phyloP scores from a whole-genome alignment of 768 basidiomycete genomes.

The Polyporus arcularius region DNA sequence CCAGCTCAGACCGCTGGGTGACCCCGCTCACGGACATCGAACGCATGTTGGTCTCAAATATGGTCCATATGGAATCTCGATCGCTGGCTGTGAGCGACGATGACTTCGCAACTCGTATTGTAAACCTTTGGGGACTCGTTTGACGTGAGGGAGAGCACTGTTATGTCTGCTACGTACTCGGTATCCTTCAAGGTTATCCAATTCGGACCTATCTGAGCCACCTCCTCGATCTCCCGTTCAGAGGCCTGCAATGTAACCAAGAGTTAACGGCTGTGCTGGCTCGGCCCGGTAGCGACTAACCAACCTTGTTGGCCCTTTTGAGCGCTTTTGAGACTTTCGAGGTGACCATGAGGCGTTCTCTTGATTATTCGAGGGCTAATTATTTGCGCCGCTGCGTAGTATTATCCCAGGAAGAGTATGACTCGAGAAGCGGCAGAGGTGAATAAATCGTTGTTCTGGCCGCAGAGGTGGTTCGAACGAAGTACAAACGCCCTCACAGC shows the following conservation, averaged over 20 bases:
- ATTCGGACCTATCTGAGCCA: not conserved
- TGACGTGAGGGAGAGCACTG: not conserved
- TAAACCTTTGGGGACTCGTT: not conserved
- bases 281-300: not conserved
- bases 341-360: not conserved
- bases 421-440: too few species aligned
- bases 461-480: too few species aligned
- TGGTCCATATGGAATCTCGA: constrained; percentile 49
- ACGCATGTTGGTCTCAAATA: constrained; percentile 63
- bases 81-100: constrained; percentile 38
- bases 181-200: not conserved
- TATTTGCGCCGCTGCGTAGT: too few species aligned
- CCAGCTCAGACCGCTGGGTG: too few species aligned
- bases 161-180: not conserved
- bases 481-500: not conserved
- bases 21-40: constrained; percentile 28
- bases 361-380: too few species aligned
- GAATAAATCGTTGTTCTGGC: too few species aligned
- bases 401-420: too few species aligned
- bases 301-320: constrained; percentile 6
- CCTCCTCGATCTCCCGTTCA: not conserved
- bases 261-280: too few species aligned
- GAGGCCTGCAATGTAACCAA: not conserved
- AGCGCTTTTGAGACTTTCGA: constrained; percentile 1
- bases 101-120: constrained; percentile 10